These are phyloP conservation scores for Tubosaeta brunneosetosa DNA, from an alignment of 768 basidiomycete genomes.

Conservation along the genomic window DNA sequence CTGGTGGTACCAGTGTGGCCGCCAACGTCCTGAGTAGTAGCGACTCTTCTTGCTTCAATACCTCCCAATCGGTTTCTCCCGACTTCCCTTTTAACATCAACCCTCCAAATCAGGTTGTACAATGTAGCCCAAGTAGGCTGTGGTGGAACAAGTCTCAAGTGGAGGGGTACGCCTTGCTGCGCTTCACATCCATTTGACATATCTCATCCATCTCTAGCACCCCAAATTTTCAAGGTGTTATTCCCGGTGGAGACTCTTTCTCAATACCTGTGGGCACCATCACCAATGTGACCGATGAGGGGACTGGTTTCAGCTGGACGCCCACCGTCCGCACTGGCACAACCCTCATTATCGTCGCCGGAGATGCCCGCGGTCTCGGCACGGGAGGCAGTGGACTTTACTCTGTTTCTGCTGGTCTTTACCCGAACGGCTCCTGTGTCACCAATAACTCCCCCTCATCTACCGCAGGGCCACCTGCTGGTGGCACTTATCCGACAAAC, in stretches of 20 bases:
- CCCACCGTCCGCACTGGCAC: constrained; percentile 62
- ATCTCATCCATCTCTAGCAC: constrained; percentile 33
- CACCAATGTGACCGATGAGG: constrained; percentile 40
- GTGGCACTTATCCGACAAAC: constrained; percentile 64
- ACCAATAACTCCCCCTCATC: constrained; percentile 64
- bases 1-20: constrained; percentile 70
- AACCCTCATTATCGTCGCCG: constrained; percentile 60
- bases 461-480: constrained; percentile 71
- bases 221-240: constrained; percentile 63
- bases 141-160: constrained; percentile 57
- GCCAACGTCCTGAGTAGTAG: constrained; percentile 49
- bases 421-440: constrained; percentile 52
- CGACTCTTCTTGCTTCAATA: constrained; percentile 58
- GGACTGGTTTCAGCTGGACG: constrained; percentile 68
- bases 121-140: constrained; percentile 58
- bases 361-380: constrained; percentile 64
- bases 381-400: constrained; percentile 59
- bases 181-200: background rate
- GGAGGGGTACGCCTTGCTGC: constrained; percentile 41
- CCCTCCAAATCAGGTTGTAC: constrained; percentile 60
- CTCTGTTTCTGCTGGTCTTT: constrained; percentile 49
- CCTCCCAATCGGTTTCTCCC: constrained; percentile 43
- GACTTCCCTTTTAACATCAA: constrained; percentile 57
- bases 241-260: constrained; percentile 78
- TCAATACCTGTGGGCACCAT: constrained; percentile 49